Evolutionary conservation across 495 filamentous ascomycete species (phyloP).

Genomic region (Apodospora peruviana): DNA sequence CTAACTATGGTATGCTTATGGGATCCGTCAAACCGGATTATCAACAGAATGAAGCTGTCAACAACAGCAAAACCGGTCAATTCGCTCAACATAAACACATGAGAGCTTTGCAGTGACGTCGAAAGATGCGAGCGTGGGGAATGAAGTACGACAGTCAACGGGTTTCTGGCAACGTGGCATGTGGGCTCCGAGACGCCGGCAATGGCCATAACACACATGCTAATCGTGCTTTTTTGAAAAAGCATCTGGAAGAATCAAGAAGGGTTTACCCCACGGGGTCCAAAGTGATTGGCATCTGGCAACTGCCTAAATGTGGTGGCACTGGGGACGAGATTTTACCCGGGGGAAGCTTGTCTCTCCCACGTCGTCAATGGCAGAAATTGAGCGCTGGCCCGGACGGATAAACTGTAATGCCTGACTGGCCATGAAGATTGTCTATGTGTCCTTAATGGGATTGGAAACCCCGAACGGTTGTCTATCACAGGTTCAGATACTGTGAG

Average conservation of each 20-base stretch:
- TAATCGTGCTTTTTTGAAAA: slow-evolving; percentile 4
- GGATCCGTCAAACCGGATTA: too few species aligned
- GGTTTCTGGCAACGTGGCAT: slow-evolving; percentile 22
- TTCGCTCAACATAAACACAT: too few species aligned
- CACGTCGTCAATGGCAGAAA: too few species aligned
- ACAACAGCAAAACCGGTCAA: background rate
- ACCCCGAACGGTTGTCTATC: too few species aligned
- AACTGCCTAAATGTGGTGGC: slow-evolving; percentile 22
- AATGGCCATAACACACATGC: background rate
- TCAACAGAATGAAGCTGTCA: background rate
- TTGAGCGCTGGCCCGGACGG: too few species aligned
- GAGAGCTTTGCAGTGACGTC: slow-evolving; percentile 4
- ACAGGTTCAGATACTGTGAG: too few species aligned
- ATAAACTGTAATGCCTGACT: too few species aligned
- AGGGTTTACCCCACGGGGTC: background rate
- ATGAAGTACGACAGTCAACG: background rate
- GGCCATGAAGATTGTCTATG: too few species aligned
- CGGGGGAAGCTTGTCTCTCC: background rate
- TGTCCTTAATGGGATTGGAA: too few species aligned
- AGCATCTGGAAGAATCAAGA: slow-evolving; percentile 1
- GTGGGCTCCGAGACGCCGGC: background rate
- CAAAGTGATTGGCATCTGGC: slow-evolving; percentile 12
- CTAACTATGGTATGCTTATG: background rate
- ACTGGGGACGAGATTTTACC: slow-evolving; percentile 3
- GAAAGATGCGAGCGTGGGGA: slow-evolving; percentile 1